Evolutionary conservation across 148 eudicot species (phyloP), one percentile per base, ranked within the genome.

Genomic region (Rheum nobile): DNA sequence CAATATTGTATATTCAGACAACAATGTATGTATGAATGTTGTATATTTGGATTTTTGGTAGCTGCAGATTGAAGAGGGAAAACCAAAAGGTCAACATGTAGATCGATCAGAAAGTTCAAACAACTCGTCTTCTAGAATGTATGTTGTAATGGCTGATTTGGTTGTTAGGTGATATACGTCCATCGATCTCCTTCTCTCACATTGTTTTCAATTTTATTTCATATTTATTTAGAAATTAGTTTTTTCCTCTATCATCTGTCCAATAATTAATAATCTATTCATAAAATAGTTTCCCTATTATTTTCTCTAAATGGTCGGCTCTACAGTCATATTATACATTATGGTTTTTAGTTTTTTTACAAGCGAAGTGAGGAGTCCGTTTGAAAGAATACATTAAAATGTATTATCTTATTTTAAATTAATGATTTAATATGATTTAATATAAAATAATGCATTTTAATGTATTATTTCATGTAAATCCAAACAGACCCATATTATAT

Each of bases 101-200:
- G 65, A 57, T 3, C 26, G 65, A 57, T 2, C 8, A 29, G 38
- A 31, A 32, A 31, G 37, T 31, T 61, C 16, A 61, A 61, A 61
- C 68, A 61, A 61, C 68, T 37, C 68, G 68, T 61, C 68, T 46
- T 29, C 39, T 37, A 37, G 39, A 37, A n/a, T n/a, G n/a, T n/a
- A 57, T 26, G 31, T 3, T 24, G 14, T 11, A 57, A 57, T 57
- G 13, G 26, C 4, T 57, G 65, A 57, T 26, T 1, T 8, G 65
- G 32, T 57, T 57, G 65, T 57, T 57, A 26, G 37, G 19, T 28
- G 17, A 61, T 61, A 61, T 28, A 61, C 67, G 17, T 61, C 17
- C 37, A 61, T 1, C 67, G 4, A 61, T 59, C 67, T 26, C 34
- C 67, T 57, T 6, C 59, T 52, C 59, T 52, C 59, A 52, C 59